A percentile compares a stretch with the other conserved stretches of the same genome.
phyloP scores from a whole-genome alignment of 192 early-diverging fungal species.

The Funneliformis mosseae region DNA sequence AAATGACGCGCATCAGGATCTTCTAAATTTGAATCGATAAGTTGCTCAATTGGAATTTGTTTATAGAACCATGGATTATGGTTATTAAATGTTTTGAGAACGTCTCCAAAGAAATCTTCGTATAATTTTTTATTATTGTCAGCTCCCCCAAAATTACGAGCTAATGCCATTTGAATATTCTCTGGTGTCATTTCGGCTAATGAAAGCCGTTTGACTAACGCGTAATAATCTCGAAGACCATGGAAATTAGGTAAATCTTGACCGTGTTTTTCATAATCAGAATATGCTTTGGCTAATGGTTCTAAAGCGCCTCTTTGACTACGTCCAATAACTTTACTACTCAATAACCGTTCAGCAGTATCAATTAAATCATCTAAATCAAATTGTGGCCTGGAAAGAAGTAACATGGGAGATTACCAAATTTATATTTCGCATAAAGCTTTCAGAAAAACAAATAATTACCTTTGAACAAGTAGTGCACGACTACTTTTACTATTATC shows the following conservation, averaged over 20 bases:
- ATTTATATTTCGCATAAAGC: no score
- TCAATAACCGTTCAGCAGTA: not conserved
- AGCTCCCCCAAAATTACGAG: conserved; percentile 33
- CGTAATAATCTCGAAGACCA: conserved; percentile 8
- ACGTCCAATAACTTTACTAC: not conserved
- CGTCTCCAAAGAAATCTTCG: not conserved
- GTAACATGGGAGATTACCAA: no score
- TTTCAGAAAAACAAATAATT: no score
- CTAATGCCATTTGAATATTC: conserved; percentile 6
- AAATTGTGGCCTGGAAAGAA: not conserved
- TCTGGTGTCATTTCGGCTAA: not conserved
- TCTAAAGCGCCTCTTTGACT: no score
- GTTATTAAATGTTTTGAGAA: not conserved
- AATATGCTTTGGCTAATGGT: not conserved
- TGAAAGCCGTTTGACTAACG: not conserved
- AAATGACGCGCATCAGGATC: conserved; percentile 13
- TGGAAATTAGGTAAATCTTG: conserved; percentile 29
- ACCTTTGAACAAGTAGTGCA: conserved; percentile 24
- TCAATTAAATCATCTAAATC: not conserved
- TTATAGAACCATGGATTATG: not conserved
- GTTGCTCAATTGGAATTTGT: not conserved
- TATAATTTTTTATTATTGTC: not conserved
- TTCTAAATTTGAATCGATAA: conserved; percentile 26
- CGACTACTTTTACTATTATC: conserved; percentile 32
- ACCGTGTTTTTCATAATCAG: not conserved